phyloP scores from a whole-genome alignment of 139 green algal species.

The Spirogloea muscicola region DNA sequence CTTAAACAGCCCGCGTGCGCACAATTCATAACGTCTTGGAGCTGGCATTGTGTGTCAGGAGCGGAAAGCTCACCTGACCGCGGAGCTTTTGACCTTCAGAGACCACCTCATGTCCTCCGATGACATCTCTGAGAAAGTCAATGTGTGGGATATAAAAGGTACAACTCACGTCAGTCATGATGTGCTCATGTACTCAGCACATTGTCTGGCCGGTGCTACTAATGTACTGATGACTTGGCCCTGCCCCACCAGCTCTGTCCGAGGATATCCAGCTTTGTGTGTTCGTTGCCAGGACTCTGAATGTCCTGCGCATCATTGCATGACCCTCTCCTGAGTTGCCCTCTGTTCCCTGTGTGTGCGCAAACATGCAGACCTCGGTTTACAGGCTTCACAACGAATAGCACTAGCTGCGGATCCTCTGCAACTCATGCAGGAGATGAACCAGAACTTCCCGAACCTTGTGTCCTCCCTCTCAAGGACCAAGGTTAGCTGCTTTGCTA shows the following conservation, averaged over 20 bases:
- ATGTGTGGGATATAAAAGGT: conserved; percentile 78
- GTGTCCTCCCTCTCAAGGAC: conserved; percentile 63
- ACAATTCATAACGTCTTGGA: too few relatives aligned
- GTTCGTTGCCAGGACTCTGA: too few relatives aligned
- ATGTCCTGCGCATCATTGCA: too few relatives aligned
- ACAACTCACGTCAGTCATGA: conserved; percentile 1
- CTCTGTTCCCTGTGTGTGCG: not conserved
- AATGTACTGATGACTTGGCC: not conserved
- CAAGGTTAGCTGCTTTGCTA: too few relatives aligned
- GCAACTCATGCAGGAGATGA: conserved; percentile 68
- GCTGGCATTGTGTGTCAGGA: too few relatives aligned
- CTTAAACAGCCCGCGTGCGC: too few relatives aligned
- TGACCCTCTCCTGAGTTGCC: not conserved
- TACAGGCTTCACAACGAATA: conserved; percentile 78
- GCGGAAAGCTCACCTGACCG: conserved; percentile 54
- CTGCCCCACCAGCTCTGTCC: not conserved
- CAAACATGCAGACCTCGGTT: conserved; percentile 62
- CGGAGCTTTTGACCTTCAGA: conserved; percentile 72
- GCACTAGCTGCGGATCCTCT: conserved; percentile 68
- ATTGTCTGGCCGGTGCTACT: not conserved
- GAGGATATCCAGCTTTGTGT: not conserved
- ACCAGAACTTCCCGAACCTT: conserved; percentile 79
- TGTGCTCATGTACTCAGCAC: not conserved
- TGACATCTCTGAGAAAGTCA: conserved; percentile 60
- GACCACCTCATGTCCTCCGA: conserved; percentile 64